phyloP scores from a whole-genome alignment of 306 rosid genomes.

The Acacia confusa region DNA sequence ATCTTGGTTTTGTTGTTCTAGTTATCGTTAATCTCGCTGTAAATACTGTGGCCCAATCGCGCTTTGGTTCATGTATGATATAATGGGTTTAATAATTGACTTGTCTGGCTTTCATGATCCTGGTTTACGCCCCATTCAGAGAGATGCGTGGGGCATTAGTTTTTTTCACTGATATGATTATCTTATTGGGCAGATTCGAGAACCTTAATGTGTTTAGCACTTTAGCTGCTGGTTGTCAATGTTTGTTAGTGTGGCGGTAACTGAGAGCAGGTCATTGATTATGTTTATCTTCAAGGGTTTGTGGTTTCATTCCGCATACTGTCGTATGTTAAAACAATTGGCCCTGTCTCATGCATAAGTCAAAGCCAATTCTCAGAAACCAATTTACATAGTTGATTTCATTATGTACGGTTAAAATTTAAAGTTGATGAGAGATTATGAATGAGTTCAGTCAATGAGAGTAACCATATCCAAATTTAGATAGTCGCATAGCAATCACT shows the following conservation, averaged over 20 bases:
- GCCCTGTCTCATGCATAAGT: no score
- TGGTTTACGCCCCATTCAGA: neutral
- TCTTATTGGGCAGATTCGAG: neutral
- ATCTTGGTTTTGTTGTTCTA: neutral
- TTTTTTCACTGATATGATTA: no score
- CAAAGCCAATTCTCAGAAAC: no score
- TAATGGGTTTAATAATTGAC: constrained; percentile 2
- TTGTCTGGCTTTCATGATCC: neutral
- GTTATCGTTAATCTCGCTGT: neutral
- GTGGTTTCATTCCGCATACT: neutral
- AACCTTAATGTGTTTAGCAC: neutral
- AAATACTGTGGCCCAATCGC: neutral
- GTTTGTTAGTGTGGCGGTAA: neutral
- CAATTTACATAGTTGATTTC: no score
- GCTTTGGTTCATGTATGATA: neutral
- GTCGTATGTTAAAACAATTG: neutral
- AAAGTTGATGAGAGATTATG: no score
- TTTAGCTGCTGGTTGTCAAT: neutral
- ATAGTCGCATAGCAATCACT: no score
- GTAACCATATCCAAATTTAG: no score
- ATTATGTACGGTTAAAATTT: no score
- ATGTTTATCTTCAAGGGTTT: neutral
- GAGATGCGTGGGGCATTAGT: constrained; percentile 23
- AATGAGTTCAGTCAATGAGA: no score
- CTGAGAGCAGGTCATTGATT: neutral